Base-by-base conservation (phyloP, 495 filamentous ascomycete genomes). In the Penicillium waksmanii region DNA sequence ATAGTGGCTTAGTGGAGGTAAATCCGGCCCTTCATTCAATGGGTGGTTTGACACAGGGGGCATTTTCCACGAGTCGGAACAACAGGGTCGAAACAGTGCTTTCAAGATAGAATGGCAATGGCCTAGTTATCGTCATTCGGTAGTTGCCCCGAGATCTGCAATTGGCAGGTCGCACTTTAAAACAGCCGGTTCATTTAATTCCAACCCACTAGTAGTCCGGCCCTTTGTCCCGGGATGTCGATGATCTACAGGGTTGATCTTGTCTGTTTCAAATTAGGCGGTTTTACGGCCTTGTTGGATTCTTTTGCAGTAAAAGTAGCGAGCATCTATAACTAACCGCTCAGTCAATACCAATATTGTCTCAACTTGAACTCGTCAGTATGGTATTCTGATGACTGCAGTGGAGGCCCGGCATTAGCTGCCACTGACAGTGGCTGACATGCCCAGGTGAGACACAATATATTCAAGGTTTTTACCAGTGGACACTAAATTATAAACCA, bases 91-190 rank as follows among this genome's bases (percentile, higher is more conserved):
- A 48, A 48, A 48, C 46, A 48, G 2, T 48, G 21, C 3, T 27
- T 48, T 5, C 11, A 27, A 48, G 46, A 48, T 23, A 15, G 46
- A 23, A 13, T 27, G 23, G 11, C 6, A 19, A 15, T 5, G 23
- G 46, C 8, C 21, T 48, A 23, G 10, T 25, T 48, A 7, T 23
- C 46, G 46, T 48, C 46, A 48, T 48, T 12, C 18, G 46, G 46
- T n/a, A 48, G 1, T 23, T 48, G 21, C 46, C 15, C 46, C 46
- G 46, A 48, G 19, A 7, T 27, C 21, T 27, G 12, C 21, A 48
- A 48, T 48, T 48, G 46, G 46, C 10, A 48, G 18, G 46, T 48
- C 19, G 46, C 46, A 48, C 19, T 48, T 48, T 48, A 23, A 48
- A 48, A 48, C 46, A 48, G 2, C 11, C 46, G 21, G 46, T 8